Conservation (phyloP, 169 alveolate species). For the Plasmodium blacklocki region DNA sequence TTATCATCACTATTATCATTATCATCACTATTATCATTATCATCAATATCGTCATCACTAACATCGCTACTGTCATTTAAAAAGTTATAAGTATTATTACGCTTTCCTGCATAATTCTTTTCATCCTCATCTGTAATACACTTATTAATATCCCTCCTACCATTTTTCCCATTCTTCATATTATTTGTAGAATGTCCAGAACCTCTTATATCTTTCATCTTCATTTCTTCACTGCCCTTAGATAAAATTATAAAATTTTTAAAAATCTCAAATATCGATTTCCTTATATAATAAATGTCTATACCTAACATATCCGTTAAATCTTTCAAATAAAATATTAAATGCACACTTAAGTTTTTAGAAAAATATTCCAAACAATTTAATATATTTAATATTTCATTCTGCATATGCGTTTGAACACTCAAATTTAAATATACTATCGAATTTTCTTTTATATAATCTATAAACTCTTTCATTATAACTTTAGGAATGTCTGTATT, state of each 20-base stretch:
- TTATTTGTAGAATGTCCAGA: too few relatives aligned
- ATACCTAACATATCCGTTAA: constrained; percentile 60
- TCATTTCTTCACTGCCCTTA: constrained; percentile 50
- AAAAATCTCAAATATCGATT: constrained; percentile 63
- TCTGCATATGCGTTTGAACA: constrained; percentile 48
- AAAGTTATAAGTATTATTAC: not conserved
- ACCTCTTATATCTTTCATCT: not conserved
- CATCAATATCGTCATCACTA: not conserved
- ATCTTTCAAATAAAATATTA: constrained; percentile 49
- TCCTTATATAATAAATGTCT: constrained; percentile 63
- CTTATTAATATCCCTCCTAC: not conserved
- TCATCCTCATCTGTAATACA: not conserved
- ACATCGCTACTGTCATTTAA: constrained; percentile 1
- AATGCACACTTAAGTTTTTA: constrained; percentile 58
- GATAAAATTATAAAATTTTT: constrained; percentile 67
- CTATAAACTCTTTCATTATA: constrained; percentile 78
- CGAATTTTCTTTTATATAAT: constrained; percentile 75
- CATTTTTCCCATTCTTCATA: too few relatives aligned
- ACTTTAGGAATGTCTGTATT: constrained; percentile 76
- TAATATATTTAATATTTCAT: constrained; percentile 47
- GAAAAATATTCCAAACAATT: constrained; percentile 66
- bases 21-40: not conserved
- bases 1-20: not conserved
- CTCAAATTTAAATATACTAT: constrained; percentile 76
- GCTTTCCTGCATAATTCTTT: not conserved